A percentile compares a stretch with the other conserved stretches of the same genome.
phyloP scores from a whole-genome alignment of 176 grass and related monocot species.

The Leersia perrieri region DNA sequence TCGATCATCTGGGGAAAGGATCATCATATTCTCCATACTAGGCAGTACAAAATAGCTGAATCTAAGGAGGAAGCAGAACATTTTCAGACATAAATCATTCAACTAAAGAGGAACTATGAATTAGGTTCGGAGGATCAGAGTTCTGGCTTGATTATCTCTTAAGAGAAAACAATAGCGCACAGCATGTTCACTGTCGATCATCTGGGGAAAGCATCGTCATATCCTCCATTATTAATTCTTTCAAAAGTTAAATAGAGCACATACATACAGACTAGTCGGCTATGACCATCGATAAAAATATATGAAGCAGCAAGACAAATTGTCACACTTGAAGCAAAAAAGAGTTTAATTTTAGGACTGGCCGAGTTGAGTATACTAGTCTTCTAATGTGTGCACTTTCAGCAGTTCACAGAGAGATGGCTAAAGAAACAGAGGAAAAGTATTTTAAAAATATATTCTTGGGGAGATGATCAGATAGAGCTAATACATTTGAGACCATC shows the following conservation, averaged over 20 bases:
- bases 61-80: neutral
- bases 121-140: constrained; percentile 1
- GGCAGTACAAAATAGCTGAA: neutral
- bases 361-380: too few species aligned
- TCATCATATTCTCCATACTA: constrained; percentile 38
- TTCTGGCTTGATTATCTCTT: constrained; percentile 31
- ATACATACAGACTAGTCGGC: neutral
- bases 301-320: too few species aligned
- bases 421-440: too few species aligned
- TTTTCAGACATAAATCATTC: neutral
- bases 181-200: constrained; percentile 22
- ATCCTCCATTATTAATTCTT: neutral
- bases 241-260: neutral
- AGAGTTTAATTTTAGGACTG: too few species aligned
- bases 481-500: constrained; percentile 50
- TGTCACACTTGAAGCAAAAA: too few species aligned
- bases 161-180: constrained; percentile 16
- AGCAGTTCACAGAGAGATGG: too few species aligned
- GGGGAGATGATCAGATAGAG: constrained; percentile 38
- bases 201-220: constrained; percentile 24
- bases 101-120: too few species aligned
- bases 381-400: too few species aligned
- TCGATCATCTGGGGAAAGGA: constrained; percentile 57
- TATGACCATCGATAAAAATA: neutral
- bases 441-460: too few species aligned